These are phyloP conservation scores for Chalciporus pseudorubinellus DNA, from an alignment of 768 basidiomycete genomes.

Conservation along the genomic window DNA sequence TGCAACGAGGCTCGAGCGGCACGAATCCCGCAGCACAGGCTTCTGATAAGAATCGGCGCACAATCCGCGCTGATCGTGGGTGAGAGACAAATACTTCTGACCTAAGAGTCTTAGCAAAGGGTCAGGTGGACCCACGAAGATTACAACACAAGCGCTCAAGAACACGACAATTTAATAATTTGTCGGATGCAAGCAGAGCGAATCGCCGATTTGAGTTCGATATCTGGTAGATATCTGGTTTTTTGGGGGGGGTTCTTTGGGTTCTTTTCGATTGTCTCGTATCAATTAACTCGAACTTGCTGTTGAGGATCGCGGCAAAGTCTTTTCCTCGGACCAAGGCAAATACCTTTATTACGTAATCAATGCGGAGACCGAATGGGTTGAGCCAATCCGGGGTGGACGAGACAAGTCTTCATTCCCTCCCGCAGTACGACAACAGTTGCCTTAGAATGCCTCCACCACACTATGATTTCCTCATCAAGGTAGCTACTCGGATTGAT, in stretches of 20 bases:
- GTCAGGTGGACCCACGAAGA: background rate
- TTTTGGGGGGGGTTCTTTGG: no score
- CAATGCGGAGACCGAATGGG: constrained; percentile 19
- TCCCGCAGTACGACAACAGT: background rate
- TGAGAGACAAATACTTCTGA: no score
- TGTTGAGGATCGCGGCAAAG: background rate
- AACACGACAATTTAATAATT: background rate
- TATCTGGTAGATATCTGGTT: background rate
- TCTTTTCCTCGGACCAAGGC: background rate
- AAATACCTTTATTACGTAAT: constrained; percentile 13
- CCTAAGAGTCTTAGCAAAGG: background rate
- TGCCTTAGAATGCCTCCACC: constrained; percentile 69
- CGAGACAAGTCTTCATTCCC: background rate
- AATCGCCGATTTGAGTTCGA: background rate
- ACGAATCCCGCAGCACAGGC: no score
- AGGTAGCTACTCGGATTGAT: constrained; percentile 43
- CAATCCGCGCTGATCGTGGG: no score
- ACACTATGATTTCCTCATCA: constrained; percentile 98
- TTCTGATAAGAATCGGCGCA: background rate
- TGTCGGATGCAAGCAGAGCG: no score
- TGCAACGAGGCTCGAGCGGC: no score
- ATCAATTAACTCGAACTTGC: background rate
- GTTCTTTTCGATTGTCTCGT: no score
- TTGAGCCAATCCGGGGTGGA: background rate
- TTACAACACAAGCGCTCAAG: background rate